Evolutionary conservation across 75 land plant species (phyloP).

Genomic region (Larix kaempferi): DNA sequence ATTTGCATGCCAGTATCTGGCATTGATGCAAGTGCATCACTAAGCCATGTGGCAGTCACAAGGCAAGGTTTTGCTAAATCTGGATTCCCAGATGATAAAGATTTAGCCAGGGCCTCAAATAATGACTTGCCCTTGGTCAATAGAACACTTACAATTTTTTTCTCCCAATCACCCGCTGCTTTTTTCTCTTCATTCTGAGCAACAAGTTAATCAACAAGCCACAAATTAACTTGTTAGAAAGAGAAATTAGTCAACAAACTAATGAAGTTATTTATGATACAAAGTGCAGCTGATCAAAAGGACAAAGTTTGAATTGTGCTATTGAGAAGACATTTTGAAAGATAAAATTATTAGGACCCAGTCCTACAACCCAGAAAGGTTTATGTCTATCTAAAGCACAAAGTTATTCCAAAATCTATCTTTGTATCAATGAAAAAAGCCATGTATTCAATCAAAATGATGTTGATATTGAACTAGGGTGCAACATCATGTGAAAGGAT

Average conservation of each 20-base stretch:
- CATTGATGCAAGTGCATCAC: slow-evolving; percentile 23
- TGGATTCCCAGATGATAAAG: slow-evolving; percentile 19
- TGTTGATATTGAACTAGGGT: background rate
- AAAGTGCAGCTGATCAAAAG: background rate
- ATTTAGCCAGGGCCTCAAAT: slow-evolving; percentile 37
- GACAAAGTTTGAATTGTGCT: background rate
- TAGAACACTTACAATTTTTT: slow-evolving; percentile 18
- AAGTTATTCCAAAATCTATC: background rate
- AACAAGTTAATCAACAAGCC: background rate
- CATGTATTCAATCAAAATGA: background rate
- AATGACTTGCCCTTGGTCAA: slow-evolving; percentile 33
- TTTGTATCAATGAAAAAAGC: background rate
- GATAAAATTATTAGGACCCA: background rate
- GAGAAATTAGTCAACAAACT: too few species aligned
- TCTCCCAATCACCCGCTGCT: slow-evolving; percentile 34
- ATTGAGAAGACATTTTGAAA: background rate
- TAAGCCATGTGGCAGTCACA: slow-evolving; percentile 46
- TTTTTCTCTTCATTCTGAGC: slow-evolving; percentile 35
- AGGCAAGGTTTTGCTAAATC: slow-evolving; percentile 33
- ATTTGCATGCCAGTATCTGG: slow-evolving; percentile 34
- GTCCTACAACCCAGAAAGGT: background rate
- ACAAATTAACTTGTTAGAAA: background rate
- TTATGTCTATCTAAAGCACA: background rate
- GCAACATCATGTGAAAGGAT: background rate
- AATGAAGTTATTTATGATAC: background rate